These are phyloP conservation scores for Fusarium pseudoanthophilum DNA, from an alignment of 2,329 filamentous ascomycete genomes.

Conservation along the genomic window DNA sequence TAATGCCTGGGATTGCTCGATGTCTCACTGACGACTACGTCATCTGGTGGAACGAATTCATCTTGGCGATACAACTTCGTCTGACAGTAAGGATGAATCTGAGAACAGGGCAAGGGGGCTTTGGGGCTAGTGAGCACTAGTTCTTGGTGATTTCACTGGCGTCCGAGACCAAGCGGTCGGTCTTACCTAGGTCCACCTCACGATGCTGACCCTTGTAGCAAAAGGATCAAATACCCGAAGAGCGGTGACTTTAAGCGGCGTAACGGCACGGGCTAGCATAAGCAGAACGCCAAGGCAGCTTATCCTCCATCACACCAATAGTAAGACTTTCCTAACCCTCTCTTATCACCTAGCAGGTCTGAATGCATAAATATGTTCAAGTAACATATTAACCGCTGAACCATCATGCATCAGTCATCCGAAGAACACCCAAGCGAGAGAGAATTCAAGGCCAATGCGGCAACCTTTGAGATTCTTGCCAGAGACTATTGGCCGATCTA, in stretches of 20 bases:
- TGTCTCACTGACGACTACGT: accelerated
- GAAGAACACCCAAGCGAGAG: neutral
- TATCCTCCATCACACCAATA: neutral
- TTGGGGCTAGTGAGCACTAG: neutral
- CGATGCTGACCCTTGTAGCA: neutral
- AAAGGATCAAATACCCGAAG: accelerated
- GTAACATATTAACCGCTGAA: accelerated
- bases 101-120: accelerated
- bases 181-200: neutral
- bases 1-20: accelerated
- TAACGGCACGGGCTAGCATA: neutral
- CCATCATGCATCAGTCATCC: accelerated
- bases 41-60: accelerated
- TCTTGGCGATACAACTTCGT: accelerated
- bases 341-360: accelerated
- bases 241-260: neutral
- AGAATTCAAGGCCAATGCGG: neutral
- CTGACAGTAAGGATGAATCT: accelerated
- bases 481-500: accelerated
- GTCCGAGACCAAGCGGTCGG: neutral
- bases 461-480: neutral
- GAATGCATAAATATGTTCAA: no score
- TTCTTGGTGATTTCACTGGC: neutral
- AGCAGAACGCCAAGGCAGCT: accelerated
- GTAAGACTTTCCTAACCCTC: no score